These are phyloP conservation scores for Phalaenopsis aphrodite DNA, from an alignment of 106 monocot species.

Conservation along the genomic window DNA sequence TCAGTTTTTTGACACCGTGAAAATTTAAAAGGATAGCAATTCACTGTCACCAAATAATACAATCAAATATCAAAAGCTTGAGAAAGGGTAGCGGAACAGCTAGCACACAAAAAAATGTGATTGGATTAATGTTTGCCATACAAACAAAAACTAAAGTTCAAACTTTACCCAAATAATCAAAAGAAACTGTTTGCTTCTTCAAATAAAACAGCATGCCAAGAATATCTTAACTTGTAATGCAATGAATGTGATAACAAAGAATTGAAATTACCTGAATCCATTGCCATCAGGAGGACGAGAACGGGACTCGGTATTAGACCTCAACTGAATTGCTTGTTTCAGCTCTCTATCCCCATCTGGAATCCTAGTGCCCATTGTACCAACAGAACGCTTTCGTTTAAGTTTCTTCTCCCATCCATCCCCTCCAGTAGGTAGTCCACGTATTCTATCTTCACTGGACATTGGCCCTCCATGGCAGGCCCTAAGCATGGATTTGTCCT, in stretches of 20 bases:
- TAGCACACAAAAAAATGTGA: neutral
- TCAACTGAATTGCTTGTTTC: slow-evolving; percentile 41
- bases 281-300: slow-evolving; percentile 35
- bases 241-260: neutral
- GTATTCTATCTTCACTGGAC: slow-evolving; percentile 43
- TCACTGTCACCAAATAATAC: slow-evolving; percentile 1
- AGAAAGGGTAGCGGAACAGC: neutral
- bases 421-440: slow-evolving; percentile 51
- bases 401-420: slow-evolving; percentile 81
- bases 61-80: neutral
- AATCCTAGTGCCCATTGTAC: slow-evolving; percentile 41
- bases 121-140: neutral
- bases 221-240: neutral
- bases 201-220: neutral
- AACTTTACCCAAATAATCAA: neutral
- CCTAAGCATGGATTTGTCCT: slow-evolving; percentile 49
- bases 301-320: slow-evolving; percentile 39
- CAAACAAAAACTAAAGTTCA: neutral
- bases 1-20: neutral
- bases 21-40: neutral
- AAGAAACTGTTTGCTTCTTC: neutral
- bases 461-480: slow-evolving; percentile 33
- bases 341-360: slow-evolving; percentile 63
- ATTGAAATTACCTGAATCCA: slow-evolving; percentile 50
- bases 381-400: slow-evolving; percentile 69